Conservation (phyloP, 2,329 filamentous ascomycete genomes). For the Huntiella omanensis region DNA sequence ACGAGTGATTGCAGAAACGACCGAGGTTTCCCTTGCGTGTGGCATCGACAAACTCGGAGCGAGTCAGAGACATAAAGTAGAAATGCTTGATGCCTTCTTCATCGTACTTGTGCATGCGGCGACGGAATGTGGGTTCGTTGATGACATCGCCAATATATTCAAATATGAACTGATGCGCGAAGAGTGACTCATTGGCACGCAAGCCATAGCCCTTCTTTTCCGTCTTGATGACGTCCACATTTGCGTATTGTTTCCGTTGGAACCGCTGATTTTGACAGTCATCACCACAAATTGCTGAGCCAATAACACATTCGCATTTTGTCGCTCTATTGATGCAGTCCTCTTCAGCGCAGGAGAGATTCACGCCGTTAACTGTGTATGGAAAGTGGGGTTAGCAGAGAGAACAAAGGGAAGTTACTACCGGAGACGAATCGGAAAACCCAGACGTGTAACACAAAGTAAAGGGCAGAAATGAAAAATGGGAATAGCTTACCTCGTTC, state of each 20-base stretch:
- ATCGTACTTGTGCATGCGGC: slow-evolving; percentile 84
- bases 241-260: slow-evolving; percentile 71
- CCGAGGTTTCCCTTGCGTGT: slow-evolving; percentile 93
- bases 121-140: slow-evolving; percentile 73
- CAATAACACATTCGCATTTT: slow-evolving; percentile 82
- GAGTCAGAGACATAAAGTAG: slow-evolving; percentile 98
- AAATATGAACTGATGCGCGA: slow-evolving; percentile 80
- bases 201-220: slow-evolving; percentile 95
- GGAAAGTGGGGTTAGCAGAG: background rate
- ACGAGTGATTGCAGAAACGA: slow-evolving; percentile 97
- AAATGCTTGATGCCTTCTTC: slow-evolving; percentile 97
- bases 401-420: background rate
- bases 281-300: slow-evolving; percentile 61
- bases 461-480: too few species aligned
- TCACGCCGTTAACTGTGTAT: slow-evolving; percentile 37
- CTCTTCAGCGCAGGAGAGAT: slow-evolving; percentile 83
- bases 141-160: slow-evolving; percentile 99
- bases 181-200: slow-evolving; percentile 58
- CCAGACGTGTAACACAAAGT: too few species aligned
- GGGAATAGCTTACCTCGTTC: slow-evolving; percentile 67
- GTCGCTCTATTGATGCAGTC: slow-evolving; percentile 97
- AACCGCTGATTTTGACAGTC: slow-evolving; percentile 92
- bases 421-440: too few species aligned
- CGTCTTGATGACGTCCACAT: slow-evolving; percentile 89
- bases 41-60: slow-evolving; percentile 91